Evolutionary conservation across 1,284 basidiomycete species (phyloP).

Genomic region (Tilletia caries): DNA sequence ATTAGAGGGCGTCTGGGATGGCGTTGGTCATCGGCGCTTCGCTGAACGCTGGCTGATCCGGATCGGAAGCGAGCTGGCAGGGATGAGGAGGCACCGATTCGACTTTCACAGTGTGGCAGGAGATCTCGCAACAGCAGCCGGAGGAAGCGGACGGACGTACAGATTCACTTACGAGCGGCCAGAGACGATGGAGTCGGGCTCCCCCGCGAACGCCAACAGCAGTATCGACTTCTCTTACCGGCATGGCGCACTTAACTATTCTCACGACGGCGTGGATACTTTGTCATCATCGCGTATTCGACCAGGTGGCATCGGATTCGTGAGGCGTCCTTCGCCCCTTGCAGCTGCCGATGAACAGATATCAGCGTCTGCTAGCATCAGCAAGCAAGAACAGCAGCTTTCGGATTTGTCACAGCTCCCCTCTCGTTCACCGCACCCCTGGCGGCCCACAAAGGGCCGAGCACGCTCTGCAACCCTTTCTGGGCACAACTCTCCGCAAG

Average conservation of each 20-base stretch:
- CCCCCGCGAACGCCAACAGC: not conserved
- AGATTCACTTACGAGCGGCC: not conserved
- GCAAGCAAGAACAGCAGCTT: too few relatives aligned
- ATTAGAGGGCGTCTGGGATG: constrained; percentile 40
- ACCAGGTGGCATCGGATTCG: too few relatives aligned
- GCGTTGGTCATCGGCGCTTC: constrained; percentile 35
- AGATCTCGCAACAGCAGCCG: constrained; percentile 19
- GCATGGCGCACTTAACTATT: constrained; percentile 25
- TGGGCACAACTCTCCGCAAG: too few relatives aligned
- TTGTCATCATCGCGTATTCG: too few relatives aligned
- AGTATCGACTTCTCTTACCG: constrained; percentile 34
- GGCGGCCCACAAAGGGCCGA: too few relatives aligned
- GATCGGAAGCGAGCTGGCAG: constrained; percentile 39
- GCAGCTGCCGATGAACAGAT: too few relatives aligned
- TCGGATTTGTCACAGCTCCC: too few relatives aligned
- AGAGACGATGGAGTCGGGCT: not conserved
- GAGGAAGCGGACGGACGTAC: constrained; percentile 13
- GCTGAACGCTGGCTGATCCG: constrained; percentile 42
- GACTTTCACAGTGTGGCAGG: constrained; percentile 24
- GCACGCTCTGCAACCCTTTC: too few relatives aligned
- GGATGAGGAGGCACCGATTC: constrained; percentile 22
- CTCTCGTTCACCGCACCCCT: too few relatives aligned
- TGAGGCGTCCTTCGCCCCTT: too few relatives aligned
- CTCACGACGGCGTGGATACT: not conserved
- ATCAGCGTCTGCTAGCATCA: too few relatives aligned